Percentiles rank a stretch among this genome's conserved stretches.
These are phyloP conservation scores for Candida fluviatilis DNA, from an alignment of 805 yeast genomes.

Conservation along the genomic window DNA sequence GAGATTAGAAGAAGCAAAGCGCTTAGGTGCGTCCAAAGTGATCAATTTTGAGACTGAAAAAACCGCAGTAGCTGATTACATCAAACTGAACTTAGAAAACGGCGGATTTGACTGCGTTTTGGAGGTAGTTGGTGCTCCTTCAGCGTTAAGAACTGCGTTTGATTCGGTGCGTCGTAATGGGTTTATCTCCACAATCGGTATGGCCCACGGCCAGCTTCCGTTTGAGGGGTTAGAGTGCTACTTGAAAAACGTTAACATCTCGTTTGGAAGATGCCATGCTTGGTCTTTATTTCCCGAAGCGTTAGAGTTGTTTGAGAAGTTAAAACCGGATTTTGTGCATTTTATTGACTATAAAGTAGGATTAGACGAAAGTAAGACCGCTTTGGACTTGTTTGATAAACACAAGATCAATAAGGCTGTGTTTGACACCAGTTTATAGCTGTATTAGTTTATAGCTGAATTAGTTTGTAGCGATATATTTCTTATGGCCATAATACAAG, in stretches of 20 bases:
- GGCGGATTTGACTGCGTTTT: constrained; percentile 58
- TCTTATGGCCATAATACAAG: neutral
- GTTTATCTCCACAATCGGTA: constrained; percentile 54
- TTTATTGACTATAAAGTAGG: constrained; percentile 48
- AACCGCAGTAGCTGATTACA: constrained; percentile 20
- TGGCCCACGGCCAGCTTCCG: constrained; percentile 55
- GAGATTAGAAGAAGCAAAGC: constrained; percentile 40
- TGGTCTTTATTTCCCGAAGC: constrained; percentile 54
- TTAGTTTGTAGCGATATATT: too few species aligned
- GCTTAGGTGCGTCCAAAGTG: constrained; percentile 48
- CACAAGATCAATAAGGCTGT: constrained; percentile 55
- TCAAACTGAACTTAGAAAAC: constrained; percentile 35
- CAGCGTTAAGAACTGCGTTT: constrained; percentile 49
- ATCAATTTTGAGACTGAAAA: constrained; percentile 39
- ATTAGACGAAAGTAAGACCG: constrained; percentile 42
- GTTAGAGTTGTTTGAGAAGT: constrained; percentile 40
- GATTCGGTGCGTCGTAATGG: constrained; percentile 56
- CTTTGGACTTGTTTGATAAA: constrained; percentile 48
- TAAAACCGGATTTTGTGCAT: constrained; percentile 43
- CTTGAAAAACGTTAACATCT: constrained; percentile 50
- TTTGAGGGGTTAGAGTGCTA: constrained; percentile 56
- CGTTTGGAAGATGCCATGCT: constrained; percentile 63
- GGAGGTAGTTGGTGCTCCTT: constrained; percentile 55
- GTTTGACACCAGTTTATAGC: constrained; percentile 21
- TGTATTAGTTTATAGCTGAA: too few species aligned